Evolutionary conservation across 495 filamentous ascomycete genomes (phyloP).

Genomic region (Staphylotrichum longicolle): DNA sequence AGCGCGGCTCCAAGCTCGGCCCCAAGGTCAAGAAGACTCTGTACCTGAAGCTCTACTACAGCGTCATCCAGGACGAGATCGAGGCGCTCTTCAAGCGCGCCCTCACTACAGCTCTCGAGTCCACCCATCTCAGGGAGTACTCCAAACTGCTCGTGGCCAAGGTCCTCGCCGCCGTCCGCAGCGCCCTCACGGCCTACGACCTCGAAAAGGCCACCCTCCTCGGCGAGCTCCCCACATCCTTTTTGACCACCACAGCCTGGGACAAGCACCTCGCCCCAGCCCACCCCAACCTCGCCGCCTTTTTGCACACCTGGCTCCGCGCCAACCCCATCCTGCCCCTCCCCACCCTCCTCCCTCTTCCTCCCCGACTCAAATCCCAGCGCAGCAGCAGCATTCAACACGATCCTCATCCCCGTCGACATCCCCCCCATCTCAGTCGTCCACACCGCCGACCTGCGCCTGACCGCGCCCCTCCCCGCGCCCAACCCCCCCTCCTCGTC

Average conservation of each 20-base stretch:
- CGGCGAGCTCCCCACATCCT: slow-evolving; percentile 47
- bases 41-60: slow-evolving; percentile 72
- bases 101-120: slow-evolving; percentile 41
- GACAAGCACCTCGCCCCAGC: slow-evolving; percentile 41
- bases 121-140: slow-evolving; percentile 43
- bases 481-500: slow-evolving; percentile 15
- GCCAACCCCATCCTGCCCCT: slow-evolving; percentile 38
- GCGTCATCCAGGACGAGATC: slow-evolving; percentile 71
- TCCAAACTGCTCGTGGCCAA: slow-evolving; percentile 47
- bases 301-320: slow-evolving; percentile 41
- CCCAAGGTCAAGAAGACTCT: slow-evolving; percentile 53
- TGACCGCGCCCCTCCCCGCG: slow-evolving; percentile 41
- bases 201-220: slow-evolving; percentile 57
- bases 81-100: slow-evolving; percentile 43
- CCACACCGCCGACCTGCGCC: slow-evolving; percentile 72
- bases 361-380: not conserved
- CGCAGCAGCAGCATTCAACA: slow-evolving; percentile 31
- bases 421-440: slow-evolving; percentile 84
- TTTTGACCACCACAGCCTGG: slow-evolving; percentile 40
- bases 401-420: slow-evolving; percentile 73
- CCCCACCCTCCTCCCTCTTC: slow-evolving; percentile 4
- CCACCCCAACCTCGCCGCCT: slow-evolving; percentile 31
- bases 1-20: slow-evolving; percentile 30
- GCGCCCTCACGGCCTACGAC: slow-evolving; percentile 55
- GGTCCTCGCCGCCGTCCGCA: slow-evolving; percentile 53